A percentile compares a stretch with the other conserved stretches of the same genome.
These are phyloP conservation scores for Erysimum cheiri DNA, from an alignment of 441 rosid genomes.

Conservation along the genomic window DNA sequence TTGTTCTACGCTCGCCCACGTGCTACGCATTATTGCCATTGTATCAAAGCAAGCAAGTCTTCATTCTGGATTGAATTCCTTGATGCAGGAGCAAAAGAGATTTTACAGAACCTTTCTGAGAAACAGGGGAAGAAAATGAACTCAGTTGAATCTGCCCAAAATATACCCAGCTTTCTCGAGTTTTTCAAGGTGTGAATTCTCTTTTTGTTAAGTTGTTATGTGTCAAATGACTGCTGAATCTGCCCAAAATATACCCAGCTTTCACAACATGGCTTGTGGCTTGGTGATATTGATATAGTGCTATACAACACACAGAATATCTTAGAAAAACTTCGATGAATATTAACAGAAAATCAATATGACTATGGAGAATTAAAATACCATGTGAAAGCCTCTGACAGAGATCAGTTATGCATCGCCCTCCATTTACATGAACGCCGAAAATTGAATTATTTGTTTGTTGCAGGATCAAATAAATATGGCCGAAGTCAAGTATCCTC, in stretches of 20 bases:
- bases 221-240: not conserved
- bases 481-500: constrained; percentile 88
- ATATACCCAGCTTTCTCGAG: constrained; percentile 76
- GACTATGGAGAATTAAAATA: not conserved
- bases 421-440: constrained; percentile 13
- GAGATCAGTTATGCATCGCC: constrained; percentile 20
- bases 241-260: no score
- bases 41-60: not conserved
- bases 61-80: constrained; percentile 21
- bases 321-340: not conserved
- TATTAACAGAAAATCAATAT: not conserved
- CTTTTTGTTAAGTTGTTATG: not conserved
- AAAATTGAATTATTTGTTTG: constrained; percentile 16
- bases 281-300: constrained; percentile 4
- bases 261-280: constrained; percentile 20
- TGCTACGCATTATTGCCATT: constrained; percentile 1
- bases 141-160: constrained; percentile 78
- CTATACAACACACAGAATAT: not conserved
- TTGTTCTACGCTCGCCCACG: not conserved
- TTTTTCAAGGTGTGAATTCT: constrained; percentile 69
- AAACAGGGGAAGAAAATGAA: constrained; percentile 89
- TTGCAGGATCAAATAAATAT: constrained; percentile 92
- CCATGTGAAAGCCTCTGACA: constrained; percentile 3
- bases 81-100: constrained; percentile 84
- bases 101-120: constrained; percentile 78